Base-by-base conservation (phyloP, 1,284 basidiomycete species). In the Tetrapyrgos nigripes region DNA sequence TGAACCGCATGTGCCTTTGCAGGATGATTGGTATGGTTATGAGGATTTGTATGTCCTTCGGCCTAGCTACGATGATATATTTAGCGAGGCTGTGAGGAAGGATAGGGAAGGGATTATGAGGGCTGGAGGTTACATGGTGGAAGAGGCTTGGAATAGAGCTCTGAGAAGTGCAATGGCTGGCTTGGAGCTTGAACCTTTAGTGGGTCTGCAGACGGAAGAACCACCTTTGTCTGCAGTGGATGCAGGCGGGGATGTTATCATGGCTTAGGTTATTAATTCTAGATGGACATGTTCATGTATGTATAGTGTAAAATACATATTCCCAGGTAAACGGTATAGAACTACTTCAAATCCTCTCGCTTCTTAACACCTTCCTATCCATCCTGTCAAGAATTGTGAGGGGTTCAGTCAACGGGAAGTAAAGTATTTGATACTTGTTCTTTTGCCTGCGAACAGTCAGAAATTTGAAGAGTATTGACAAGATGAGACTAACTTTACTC, bases 111-210 rank as follows among this genome's bases (percentile, higher is more conserved):
- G 91, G 3, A 88, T 91, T 66, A 91, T 93, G 84, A 79, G 90
- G 45, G 93, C 87, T 9, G 96, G 94, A 17, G 95, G 94, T 2
- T 97, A 93, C 70, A 82, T 82, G 64, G 78, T 94, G 10, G 83
- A 89, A 59, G 87, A 94, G 70, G 92, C 92, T 51, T 97, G 95
- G 95, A 89, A 92, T 66, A 83, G 94, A 65, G 93, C 93, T 23
- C 72, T 97, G 48, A 78, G 90, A 52, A 84, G 76, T 64, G 91
- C 92, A 1, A 89, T 96, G 21, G 89, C 91, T 56, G 91, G 86
- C 1, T 73, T 97, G 55, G 88, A 91, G 64, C 69, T 92, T 31
- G 65, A 71, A 28, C 79, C 80, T 17, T 64, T 81, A 37, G 65
- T 65, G 46, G 79, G 74, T 27, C 24, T 71, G 35, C 37, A 11